Evolutionary conservation across 2,329 filamentous ascomycete species (phyloP).

Genomic region (Hypomyces perniciosus): DNA sequence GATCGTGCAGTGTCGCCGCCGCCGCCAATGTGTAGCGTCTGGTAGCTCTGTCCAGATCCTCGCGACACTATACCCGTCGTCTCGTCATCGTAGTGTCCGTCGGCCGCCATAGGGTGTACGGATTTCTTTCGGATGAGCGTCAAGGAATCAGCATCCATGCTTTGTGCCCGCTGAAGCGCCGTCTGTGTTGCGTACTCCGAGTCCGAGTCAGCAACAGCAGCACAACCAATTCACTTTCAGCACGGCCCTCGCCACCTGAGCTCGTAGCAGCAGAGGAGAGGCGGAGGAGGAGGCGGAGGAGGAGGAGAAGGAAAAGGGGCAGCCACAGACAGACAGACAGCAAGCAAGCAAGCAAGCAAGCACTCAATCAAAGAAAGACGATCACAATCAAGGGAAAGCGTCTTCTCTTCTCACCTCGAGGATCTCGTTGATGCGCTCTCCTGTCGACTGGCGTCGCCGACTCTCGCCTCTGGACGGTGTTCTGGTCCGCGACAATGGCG

Average conservation of each 20-base stretch:
- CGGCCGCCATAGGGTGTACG: not conserved
- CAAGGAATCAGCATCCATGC: slow-evolving; percentile 11
- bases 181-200: slow-evolving; percentile 4
- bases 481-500: slow-evolving; percentile 7
- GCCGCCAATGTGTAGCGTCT: slow-evolving; percentile 25
- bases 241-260: not conserved
- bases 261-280: not conserved
- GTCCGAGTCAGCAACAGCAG: too few species aligned
- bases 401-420: slow-evolving; percentile 35
- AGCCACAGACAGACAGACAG: not conserved
- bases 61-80: slow-evolving; percentile 35
- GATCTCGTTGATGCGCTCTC: slow-evolving; percentile 39
- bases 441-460: slow-evolving; percentile 27
- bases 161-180: slow-evolving; percentile 11
- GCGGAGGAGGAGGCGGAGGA: not conserved
- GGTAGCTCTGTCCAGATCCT: slow-evolving; percentile 34
- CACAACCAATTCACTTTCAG: too few species aligned
- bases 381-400: not conserved
- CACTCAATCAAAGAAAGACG: not conserved
- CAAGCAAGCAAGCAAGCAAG: not conserved
- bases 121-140: slow-evolving; percentile 5
- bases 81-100: slow-evolving; percentile 30
- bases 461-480: slow-evolving; percentile 17
- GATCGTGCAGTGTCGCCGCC: slow-evolving; percentile 2
- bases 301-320: not conserved